Evolutionary conservation across 179 eudicot genomes (phyloP).

Genomic region (Corrigiola litoralis): DNA sequence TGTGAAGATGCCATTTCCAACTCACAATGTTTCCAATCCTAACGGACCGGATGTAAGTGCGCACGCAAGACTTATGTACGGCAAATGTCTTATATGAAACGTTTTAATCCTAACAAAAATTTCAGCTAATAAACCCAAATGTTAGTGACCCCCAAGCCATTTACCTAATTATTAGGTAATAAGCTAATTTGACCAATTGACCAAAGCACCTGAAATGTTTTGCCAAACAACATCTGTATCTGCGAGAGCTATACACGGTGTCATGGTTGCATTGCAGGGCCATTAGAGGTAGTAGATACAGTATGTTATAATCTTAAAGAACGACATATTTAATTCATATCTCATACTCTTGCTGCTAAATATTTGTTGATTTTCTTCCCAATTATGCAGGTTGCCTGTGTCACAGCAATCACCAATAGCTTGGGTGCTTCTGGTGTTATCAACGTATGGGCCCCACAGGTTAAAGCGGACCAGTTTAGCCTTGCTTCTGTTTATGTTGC

Average conservation of each 20-base stretch:
- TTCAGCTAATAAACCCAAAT: no score
- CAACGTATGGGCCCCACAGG: constrained; percentile 14
- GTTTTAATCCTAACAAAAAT: not conserved
- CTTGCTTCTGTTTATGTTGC: not conserved
- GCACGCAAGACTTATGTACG: not conserved
- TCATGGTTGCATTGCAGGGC: no score
- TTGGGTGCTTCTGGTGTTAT: constrained; percentile 3
- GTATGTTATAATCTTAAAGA: no score
- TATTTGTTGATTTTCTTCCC: not conserved
- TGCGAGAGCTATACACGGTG: no score
- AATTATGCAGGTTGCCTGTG: constrained; percentile 3
- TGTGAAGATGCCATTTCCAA: not conserved
- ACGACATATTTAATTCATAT: not conserved
- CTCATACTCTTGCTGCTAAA: not conserved
- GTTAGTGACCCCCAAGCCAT: no score
- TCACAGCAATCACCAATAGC: not conserved
- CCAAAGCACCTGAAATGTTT: no score
- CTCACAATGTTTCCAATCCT: not conserved
- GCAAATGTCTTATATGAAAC: not conserved
- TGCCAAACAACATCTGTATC: no score
- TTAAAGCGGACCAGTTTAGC: not conserved
- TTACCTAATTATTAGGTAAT: no score
- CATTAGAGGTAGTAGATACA: no score
- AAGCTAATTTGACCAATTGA: no score
- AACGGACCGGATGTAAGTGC: not conserved